Conservation (phyloP, 1,284 basidiomycete species). For the Sporisorium exsertum region DNA sequence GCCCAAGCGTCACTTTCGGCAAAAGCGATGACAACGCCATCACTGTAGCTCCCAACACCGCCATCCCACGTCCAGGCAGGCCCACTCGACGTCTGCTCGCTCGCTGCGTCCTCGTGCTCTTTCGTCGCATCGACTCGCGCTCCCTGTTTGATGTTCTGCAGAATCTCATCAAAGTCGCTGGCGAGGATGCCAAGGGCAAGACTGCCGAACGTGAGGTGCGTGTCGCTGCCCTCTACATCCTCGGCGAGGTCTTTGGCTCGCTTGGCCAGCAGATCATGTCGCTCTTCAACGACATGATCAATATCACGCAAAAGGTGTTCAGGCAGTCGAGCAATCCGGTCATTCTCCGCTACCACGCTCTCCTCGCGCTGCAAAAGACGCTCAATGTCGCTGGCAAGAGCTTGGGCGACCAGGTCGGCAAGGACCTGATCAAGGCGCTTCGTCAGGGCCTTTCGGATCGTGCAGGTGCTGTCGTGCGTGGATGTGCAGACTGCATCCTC, state of each 20-base stretch:
- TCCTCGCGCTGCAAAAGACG: conserved; percentile 81
- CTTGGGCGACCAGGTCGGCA: conserved; percentile 80
- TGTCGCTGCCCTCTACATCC: conserved; percentile 80
- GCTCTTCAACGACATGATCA: conserved; percentile 82
- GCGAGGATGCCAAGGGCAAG: conserved; percentile 70
- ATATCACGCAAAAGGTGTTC: conserved; percentile 47
- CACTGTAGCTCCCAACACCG: conserved; percentile 29
- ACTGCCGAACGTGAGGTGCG: conserved; percentile 79
- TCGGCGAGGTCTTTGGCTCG: conserved; percentile 86
- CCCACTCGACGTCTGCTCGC: conserved; percentile 84
- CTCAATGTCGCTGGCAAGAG: conserved; percentile 83
- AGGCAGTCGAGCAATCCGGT: conserved; percentile 70
- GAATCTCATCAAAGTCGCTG: conserved; percentile 49
- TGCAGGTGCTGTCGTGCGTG: conserved; percentile 86
- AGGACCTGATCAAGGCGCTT: conserved; percentile 88
- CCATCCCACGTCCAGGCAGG: conserved; percentile 76
- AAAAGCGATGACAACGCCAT: conserved; percentile 29
- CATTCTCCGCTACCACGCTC: conserved; percentile 84
- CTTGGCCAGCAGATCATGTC: conserved; percentile 92
- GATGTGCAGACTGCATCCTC: conserved; percentile 76
- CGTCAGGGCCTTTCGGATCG: conserved; percentile 83
- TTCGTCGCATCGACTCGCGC: conserved; percentile 80
- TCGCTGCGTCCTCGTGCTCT: conserved; percentile 82
- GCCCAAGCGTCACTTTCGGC: conserved; percentile 36
- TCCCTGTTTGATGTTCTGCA: conserved; percentile 87